Evolutionary conservation across 805 yeast species (phyloP).

Genomic region (Saccharomycopsis amapae): DNA sequence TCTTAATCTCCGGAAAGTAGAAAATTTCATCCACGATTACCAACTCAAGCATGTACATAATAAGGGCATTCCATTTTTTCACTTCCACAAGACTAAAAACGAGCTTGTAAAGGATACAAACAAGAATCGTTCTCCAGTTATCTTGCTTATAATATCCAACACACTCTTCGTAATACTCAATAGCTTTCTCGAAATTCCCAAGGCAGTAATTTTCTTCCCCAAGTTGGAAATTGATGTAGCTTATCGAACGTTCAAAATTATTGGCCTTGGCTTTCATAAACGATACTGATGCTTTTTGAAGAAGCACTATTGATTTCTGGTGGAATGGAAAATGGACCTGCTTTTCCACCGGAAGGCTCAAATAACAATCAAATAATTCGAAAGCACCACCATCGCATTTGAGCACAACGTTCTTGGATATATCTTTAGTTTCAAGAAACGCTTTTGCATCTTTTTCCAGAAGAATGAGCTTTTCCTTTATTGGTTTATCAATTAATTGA

Average conservation of each 20-base stretch:
- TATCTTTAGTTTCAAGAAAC: neutral
- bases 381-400: neutral
- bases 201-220: constrained; percentile 39
- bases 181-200: constrained; percentile 35
- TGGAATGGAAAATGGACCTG: constrained; percentile 22
- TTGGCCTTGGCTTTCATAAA: constrained; percentile 17
- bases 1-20: neutral
- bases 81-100: constrained; percentile 33
- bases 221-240: constrained; percentile 41
- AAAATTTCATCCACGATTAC: constrained; percentile 24
- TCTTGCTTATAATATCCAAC: constrained; percentile 34
- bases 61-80: constrained; percentile 29
- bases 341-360: constrained; percentile 25
- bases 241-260: constrained; percentile 34
- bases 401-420: neutral
- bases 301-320: constrained; percentile 16
- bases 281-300: constrained; percentile 20
- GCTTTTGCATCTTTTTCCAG: constrained; percentile 5
- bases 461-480: neutral
- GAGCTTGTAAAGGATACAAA: constrained; percentile 31
- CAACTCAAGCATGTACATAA: constrained; percentile 30
- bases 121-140: constrained; percentile 34
- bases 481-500: neutral
- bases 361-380: constrained; percentile 25
- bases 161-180: constrained; percentile 35